Conservation (phyloP, 2,329 filamentous ascomycete species). For the Xylaria sp. region DNA sequence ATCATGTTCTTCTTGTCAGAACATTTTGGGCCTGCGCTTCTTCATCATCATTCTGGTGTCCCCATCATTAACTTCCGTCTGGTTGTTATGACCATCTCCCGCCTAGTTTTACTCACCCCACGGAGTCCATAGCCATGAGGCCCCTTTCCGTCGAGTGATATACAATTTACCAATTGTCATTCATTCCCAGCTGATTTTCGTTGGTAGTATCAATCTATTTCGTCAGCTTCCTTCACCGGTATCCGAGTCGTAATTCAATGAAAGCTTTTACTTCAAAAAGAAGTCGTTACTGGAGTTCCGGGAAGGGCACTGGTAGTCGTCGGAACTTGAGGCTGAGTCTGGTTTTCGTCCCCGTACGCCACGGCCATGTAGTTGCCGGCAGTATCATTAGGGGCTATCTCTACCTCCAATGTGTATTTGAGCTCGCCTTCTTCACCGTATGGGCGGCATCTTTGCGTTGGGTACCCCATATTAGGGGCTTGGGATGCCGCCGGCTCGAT, state of each 20-base stretch:
- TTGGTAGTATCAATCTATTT: constrained; percentile 4
- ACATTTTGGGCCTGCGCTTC: background rate
- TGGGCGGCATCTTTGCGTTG: constrained; percentile 58
- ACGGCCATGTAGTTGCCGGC: constrained; percentile 54
- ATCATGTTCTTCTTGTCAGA: constrained; percentile 5
- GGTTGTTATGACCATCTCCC: background rate
- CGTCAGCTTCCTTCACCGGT: constrained; percentile 7
- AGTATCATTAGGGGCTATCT: constrained; percentile 52
- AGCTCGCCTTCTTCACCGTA: constrained; percentile 57
- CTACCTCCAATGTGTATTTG: constrained; percentile 61
- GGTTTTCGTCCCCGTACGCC: constrained; percentile 48
- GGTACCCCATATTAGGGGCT: constrained; percentile 45
- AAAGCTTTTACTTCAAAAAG: constrained; percentile 26
- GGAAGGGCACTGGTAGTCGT: constrained; percentile 44
- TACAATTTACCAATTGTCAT: constrained; percentile 23
- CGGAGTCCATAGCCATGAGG: background rate
- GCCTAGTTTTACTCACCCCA: background rate
- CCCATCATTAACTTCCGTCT: background rate
- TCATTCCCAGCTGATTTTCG: constrained; percentile 1
- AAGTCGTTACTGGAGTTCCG: constrained; percentile 38
- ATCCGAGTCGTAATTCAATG: constrained; percentile 1
- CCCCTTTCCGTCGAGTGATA: background rate
- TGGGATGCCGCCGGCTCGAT: constrained; percentile 48
- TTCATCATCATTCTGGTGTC: background rate
- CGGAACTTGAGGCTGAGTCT: constrained; percentile 38